Percentiles rank a stretch among this genome's conserved stretches.
Evolutionary conservation across 106 monocot species (phyloP).

Genomic region (Acanthochlamys bracteata): DNA sequence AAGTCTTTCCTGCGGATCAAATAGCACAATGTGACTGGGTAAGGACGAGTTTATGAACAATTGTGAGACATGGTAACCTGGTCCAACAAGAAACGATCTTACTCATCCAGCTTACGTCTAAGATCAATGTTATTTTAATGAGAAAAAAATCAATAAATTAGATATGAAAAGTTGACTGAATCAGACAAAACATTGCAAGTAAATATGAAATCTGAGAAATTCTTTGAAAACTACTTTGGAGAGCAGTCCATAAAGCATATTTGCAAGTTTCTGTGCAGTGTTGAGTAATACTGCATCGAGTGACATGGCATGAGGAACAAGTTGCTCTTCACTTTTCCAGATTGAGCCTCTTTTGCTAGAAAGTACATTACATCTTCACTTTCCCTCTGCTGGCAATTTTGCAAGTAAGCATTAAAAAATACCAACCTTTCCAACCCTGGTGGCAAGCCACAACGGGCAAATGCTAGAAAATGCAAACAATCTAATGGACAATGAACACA

Average conservation of each 20-base stretch:
- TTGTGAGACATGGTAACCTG: slow-evolving; percentile 41
- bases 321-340: slow-evolving; percentile 58
- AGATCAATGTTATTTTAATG: slow-evolving; percentile 33
- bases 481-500: too few relatives aligned
- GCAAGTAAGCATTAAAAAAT: slow-evolving; percentile 2
- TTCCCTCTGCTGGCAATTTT: slow-evolving; percentile 68
- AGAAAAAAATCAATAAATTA: slow-evolving; percentile 5
- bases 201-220: too few relatives aligned
- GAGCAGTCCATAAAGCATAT: slow-evolving; percentile 94
- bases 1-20: slow-evolving; percentile 57
- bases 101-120: slow-evolving; percentile 52
- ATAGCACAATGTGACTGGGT: slow-evolving; percentile 78
- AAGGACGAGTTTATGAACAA: slow-evolving; percentile 39
- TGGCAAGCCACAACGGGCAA: neutral
- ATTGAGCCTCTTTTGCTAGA: slow-evolving; percentile 62
- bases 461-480: too few relatives aligned
- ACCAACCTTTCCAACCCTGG: neutral
- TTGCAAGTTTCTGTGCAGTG: slow-evolving; percentile 67
- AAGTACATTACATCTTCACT: slow-evolving; percentile 96
- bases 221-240: slow-evolving; percentile 67
- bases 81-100: slow-evolving; percentile 65
- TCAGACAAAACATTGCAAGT: neutral
- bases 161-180: neutral
- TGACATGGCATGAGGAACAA: slow-evolving; percentile 94
- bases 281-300: slow-evolving; percentile 87